Evolutionary conservation across 2,329 filamentous ascomycete genomes (phyloP).

Genomic region (Leptosphaerulina australis): DNA sequence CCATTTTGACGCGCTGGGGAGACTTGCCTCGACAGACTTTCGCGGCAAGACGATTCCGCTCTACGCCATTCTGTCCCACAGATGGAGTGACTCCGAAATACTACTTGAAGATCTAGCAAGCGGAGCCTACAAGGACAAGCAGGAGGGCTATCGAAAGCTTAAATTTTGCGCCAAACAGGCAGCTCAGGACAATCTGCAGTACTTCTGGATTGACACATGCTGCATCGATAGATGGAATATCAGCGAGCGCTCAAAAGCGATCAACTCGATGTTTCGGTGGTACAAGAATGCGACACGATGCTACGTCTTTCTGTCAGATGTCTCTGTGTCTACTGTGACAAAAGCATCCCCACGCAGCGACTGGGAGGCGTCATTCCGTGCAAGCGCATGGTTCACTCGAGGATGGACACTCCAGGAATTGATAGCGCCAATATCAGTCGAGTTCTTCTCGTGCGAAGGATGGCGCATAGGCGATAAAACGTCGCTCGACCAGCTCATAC

Average conservation of each 20-base stretch:
- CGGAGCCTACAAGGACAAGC: constrained; percentile 14
- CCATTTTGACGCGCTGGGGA: constrained; percentile 11
- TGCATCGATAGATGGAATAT: constrained; percentile 30
- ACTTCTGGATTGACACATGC: constrained; percentile 33
- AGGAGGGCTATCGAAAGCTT: constrained; percentile 25
- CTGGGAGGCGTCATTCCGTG: constrained; percentile 2
- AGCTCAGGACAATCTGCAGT: constrained; percentile 26
- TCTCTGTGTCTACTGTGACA: neutral
- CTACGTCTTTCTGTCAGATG: constrained; percentile 9
- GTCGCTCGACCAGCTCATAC: constrained; percentile 20
- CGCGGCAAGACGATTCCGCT: constrained; percentile 19
- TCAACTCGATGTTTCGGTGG: no score
- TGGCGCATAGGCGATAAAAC: constrained; percentile 18
- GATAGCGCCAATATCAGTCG: constrained; percentile 1
- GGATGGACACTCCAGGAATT: no score
- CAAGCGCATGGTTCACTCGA: neutral
- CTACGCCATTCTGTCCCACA: constrained; percentile 48
- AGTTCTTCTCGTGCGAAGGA: constrained; percentile 4
- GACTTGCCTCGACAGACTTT: constrained; percentile 22
- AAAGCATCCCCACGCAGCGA: neutral
- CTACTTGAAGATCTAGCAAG: constrained; percentile 31
- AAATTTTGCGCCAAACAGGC: constrained; percentile 26
- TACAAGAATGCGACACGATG: neutral
- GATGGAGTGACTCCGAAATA: constrained; percentile 41
- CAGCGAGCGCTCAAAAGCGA: neutral